phyloP scores from a whole-genome alignment of 2,329 filamentous ascomycete species.

The Nigrospora osmanthi region DNA sequence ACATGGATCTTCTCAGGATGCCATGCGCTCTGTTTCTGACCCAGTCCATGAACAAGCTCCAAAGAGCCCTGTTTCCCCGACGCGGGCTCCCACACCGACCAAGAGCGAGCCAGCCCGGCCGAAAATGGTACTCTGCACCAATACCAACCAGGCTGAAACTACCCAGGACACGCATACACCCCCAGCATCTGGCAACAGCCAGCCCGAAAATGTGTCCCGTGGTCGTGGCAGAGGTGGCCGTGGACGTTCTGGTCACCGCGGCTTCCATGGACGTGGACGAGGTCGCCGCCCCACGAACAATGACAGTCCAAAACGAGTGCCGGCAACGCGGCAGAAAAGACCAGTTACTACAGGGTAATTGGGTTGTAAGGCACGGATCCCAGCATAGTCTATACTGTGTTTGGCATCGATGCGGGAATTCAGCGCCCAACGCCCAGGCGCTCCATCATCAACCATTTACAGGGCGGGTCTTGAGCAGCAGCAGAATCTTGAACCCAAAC shows the following conservation, averaged over 20 bases:
- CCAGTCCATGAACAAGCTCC: not conserved
- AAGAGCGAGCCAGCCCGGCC: not conserved
- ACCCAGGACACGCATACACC: not conserved
- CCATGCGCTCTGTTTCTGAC: slow-evolving; percentile 4
- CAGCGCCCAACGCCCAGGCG: too few species aligned
- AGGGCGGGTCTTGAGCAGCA: too few species aligned
- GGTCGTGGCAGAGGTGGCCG: not conserved
- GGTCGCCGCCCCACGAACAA: not conserved
- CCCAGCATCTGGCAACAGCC: too few species aligned
- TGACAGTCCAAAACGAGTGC: not conserved
- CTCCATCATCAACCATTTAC: too few species aligned
- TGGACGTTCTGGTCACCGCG: not conserved
- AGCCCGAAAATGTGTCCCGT: not conserved
- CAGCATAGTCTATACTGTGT: too few species aligned
- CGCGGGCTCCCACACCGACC: not conserved
- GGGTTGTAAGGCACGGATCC: too few species aligned
- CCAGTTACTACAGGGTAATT: too few species aligned
- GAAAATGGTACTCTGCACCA: not conserved
- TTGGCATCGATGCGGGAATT: too few species aligned
- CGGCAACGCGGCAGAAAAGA: not conserved
- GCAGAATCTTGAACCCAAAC: too few species aligned
- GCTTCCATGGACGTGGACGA: not conserved
- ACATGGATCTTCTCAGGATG: not conserved
- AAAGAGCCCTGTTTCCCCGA: not conserved
- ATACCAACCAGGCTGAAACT: not conserved